A percentile compares a stretch with the other conserved stretches of the same genome.
These are phyloP conservation scores for Jamesozyma spencerorum DNA, from an alignment of 805 yeast genomes.

Conservation along the genomic window DNA sequence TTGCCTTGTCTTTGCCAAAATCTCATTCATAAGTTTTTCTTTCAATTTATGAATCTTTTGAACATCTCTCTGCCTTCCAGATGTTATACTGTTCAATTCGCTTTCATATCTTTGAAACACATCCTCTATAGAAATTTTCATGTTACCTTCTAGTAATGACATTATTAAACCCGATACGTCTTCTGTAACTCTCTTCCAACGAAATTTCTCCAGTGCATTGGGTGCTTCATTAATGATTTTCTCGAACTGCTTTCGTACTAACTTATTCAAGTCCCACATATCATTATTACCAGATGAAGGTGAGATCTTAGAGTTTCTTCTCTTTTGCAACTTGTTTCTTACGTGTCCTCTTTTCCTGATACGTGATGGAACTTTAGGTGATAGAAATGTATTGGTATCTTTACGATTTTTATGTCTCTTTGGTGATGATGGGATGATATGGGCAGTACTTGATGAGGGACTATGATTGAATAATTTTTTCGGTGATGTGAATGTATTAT, in stretches of 20 bases:
- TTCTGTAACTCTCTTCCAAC: conserved; percentile 20
- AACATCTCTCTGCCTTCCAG: conserved; percentile 9
- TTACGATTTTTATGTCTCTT: background rate
- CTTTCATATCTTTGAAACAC: conserved; percentile 16
- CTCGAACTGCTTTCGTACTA: conserved; percentile 14
- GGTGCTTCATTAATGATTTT: conserved; percentile 12
- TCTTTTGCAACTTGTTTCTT: no score
- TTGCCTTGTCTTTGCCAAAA: conserved; percentile 17
- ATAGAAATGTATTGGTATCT: conserved; percentile 1
- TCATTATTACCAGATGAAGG: no score
- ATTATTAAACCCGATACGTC: conserved; percentile 13
- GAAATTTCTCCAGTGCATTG: conserved; percentile 14
- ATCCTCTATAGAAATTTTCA: conserved; percentile 16
- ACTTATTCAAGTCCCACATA: conserved; percentile 22
- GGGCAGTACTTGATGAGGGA: background rate
- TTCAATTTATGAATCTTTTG: conserved; percentile 14
- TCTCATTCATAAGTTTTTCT: conserved; percentile 17
- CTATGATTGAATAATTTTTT: conserved; percentile 2
- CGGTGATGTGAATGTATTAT: background rate
- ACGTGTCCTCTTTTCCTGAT: no score
- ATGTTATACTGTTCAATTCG: conserved; percentile 13
- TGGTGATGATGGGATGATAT: background rate
- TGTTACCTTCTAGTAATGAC: conserved; percentile 20
- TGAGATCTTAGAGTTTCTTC: no score
- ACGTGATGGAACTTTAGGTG: background rate